These are phyloP conservation scores for Psilocybe subaeruginosa DNA, from an alignment of 768 basidiomycete species.

Conservation along the genomic window DNA sequence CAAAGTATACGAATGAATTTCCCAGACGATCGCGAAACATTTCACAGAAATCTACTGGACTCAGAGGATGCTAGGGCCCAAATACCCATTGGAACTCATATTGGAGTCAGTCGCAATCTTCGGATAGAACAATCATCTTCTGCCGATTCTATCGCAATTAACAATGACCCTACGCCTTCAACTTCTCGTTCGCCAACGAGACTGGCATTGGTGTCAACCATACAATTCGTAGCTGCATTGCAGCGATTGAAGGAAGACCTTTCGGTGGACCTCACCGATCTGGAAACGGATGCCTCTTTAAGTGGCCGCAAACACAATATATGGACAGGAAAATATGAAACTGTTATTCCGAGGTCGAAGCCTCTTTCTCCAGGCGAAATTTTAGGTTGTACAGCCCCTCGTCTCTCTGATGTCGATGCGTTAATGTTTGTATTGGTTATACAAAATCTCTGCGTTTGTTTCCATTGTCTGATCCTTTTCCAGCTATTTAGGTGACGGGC, in stretches of 20 bases:
- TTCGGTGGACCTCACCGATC: constrained; percentile 34
- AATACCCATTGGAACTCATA: constrained; percentile 45
- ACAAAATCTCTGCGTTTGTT: neutral
- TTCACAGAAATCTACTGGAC: constrained; percentile 66
- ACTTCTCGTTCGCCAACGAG: constrained; percentile 52
- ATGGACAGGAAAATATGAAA: constrained; percentile 72
- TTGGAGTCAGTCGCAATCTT: constrained; percentile 57
- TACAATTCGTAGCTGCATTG: constrained; percentile 94
- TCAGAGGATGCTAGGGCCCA: constrained; percentile 48
- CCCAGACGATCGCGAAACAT: constrained; percentile 70
- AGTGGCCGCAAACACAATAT: constrained; percentile 1
- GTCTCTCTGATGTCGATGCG: constrained; percentile 78
- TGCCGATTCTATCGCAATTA: constrained; percentile 1
- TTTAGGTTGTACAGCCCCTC: constrained; percentile 94
- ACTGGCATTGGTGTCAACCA: constrained; percentile 93
- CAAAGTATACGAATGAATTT: constrained; percentile 91
- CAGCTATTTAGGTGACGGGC: constrained; percentile 96
- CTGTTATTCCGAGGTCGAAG: constrained; percentile 81
- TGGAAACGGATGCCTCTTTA: constrained; percentile 12
- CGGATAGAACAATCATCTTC: constrained; percentile 56
- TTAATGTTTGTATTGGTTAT: constrained; percentile 69
- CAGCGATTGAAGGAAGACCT: constrained; percentile 87
- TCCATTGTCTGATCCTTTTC: constrained; percentile 12
- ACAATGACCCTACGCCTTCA: constrained; percentile 13
- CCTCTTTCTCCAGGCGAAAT: constrained; percentile 97